phyloP scores from a whole-genome alignment of 768 basidiomycete genomes.

The Dentipellis sp. region DNA sequence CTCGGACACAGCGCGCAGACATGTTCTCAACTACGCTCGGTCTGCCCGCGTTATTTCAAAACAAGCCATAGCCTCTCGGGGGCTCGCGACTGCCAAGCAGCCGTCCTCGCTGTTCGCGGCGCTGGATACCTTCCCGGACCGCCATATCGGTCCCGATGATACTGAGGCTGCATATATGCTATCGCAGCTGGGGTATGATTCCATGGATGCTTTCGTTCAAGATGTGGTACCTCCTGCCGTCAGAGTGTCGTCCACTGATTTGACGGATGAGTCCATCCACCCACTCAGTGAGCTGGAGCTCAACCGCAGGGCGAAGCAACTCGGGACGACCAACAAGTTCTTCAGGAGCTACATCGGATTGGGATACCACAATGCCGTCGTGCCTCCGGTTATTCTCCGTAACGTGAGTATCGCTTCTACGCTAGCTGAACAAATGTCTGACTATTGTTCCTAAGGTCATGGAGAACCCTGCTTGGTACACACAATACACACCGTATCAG shows the following conservation, averaged over 20 bases:
- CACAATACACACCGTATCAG: constrained; percentile 92
- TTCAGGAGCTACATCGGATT: constrained; percentile 96
- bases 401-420: constrained; percentile 44
- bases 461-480: constrained; percentile 99
- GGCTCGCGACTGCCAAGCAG: constrained; percentile 53
- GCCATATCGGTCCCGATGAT: constrained; percentile 89
- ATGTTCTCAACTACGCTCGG: constrained; percentile 13
- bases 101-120: constrained; percentile 67
- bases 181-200: constrained; percentile 67
- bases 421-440: neutral
- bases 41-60: constrained; percentile 13
- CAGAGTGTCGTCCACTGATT: constrained; percentile 48
- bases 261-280: constrained; percentile 63
- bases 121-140: constrained; percentile 81
- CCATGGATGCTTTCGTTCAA: constrained; percentile 81
- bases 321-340: constrained; percentile 72
- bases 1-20: constrained; percentile 13
- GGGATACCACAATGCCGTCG: constrained; percentile 93
- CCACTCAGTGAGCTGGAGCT: constrained; percentile 85
- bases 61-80: constrained; percentile 20
- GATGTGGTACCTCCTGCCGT: constrained; percentile 79
- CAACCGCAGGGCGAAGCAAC: constrained; percentile 56
- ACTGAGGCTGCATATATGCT: constrained; percentile 81
- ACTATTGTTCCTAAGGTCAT: constrained; percentile 41
- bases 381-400: constrained; percentile 91